These are phyloP conservation scores for Hemisphaericaspora xylofermentans DNA, from an alignment of 1,139 yeast species.

Conservation along the genomic window DNA sequence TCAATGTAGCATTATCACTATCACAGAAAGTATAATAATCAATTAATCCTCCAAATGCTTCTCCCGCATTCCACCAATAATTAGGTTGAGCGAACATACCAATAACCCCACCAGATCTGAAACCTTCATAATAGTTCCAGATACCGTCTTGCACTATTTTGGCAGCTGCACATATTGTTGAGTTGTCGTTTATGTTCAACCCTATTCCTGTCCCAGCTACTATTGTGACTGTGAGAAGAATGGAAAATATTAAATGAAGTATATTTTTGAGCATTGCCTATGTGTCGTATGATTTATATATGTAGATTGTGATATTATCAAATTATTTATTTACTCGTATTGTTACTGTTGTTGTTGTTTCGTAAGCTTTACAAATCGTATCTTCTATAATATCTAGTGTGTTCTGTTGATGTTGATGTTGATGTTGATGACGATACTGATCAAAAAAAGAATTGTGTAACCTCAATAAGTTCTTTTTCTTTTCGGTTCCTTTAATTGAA, in stretches of 20 bases:
- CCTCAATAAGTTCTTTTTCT: too few species aligned
- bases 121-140: conserved; percentile 59
- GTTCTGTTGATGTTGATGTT: too few species aligned
- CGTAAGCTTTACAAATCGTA: too few species aligned
- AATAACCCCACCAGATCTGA: conserved; percentile 52
- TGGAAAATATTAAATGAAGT: background rate
- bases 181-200: conserved; percentile 22
- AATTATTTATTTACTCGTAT: background rate
- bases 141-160: conserved; percentile 47
- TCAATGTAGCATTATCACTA: conserved; percentile 40
- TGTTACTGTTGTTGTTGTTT: too few species aligned
- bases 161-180: conserved; percentile 53
- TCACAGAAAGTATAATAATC: conserved; percentile 54
- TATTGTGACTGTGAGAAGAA: conserved; percentile 4
- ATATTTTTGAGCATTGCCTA: background rate
- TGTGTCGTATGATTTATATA: background rate
- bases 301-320: background rate
- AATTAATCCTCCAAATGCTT: conserved; percentile 61
- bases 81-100: conserved; percentile 61
- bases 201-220: conserved; percentile 13
- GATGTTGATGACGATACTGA: too few species aligned
- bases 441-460: too few species aligned
- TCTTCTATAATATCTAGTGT: too few species aligned
- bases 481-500: too few species aligned
- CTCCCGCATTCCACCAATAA: conserved; percentile 77